These are phyloP conservation scores for Kalmanozyma brasiliensis DNA, from an alignment of 1,284 basidiomycete genomes.

Conservation along the genomic window DNA sequence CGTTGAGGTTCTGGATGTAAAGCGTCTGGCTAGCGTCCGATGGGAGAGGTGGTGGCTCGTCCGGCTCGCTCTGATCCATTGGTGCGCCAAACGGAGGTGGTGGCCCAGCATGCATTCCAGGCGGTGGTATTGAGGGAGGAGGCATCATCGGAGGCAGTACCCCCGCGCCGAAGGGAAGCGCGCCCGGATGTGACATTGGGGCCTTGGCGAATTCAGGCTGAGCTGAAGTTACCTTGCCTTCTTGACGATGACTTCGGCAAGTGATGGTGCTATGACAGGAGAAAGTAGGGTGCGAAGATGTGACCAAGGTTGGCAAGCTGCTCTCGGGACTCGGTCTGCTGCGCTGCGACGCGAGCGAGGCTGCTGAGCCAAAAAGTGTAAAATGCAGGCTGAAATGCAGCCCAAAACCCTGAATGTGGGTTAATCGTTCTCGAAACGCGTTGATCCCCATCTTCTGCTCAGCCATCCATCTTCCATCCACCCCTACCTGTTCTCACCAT, in stretches of 20 bases:
- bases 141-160: constrained; percentile 9
- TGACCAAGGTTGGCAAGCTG: constrained; percentile 1
- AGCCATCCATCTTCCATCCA: constrained; percentile 16
- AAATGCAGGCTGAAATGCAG: constrained; percentile 20
- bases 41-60: constrained; percentile 31
- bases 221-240: no score
- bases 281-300: not conserved
- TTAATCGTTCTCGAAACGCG: constrained; percentile 1
- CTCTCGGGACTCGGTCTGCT: constrained; percentile 5
- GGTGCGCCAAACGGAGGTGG: constrained; percentile 25
- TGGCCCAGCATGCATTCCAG: constrained; percentile 16
- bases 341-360: not conserved
- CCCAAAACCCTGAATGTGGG: constrained; percentile 28
- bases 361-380: constrained; percentile 4
- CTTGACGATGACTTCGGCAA: no score
- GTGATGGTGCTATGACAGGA: no score
- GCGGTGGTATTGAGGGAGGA: constrained; percentile 28
- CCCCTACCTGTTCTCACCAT: constrained; percentile 6
- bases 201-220: no score
- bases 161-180: constrained; percentile 17
- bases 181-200: constrained; percentile 33
- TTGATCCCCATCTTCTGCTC: not conserved
- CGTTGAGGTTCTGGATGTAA: constrained; percentile 97
- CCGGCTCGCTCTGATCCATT: constrained; percentile 20
- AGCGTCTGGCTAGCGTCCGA: constrained; percentile 76